Conservation (phyloP, 129 eudicot species). For the Chrysanthemum lavandulifolium region DNA sequence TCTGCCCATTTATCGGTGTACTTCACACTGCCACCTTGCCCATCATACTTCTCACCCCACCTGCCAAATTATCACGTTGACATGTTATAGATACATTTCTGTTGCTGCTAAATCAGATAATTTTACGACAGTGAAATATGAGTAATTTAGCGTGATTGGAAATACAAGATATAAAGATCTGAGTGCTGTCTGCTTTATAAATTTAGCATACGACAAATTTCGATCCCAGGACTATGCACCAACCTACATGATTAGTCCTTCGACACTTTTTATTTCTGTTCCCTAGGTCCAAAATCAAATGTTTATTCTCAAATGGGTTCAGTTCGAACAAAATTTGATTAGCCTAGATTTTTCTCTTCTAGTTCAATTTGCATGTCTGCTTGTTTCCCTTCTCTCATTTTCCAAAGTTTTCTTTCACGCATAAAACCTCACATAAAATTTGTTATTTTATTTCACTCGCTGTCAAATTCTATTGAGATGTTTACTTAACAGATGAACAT, state of each 20-base stretch:
- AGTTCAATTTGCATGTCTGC: neutral
- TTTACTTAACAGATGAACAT: neutral
- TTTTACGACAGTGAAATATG: neutral
- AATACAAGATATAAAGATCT: neutral
- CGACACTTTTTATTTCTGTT: neutral
- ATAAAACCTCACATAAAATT: too few species aligned
- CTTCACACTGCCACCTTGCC: slow-evolving; percentile 81
- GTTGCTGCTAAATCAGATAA: slow-evolving; percentile 5
- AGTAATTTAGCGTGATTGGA: neutral
- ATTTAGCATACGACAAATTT: neutral
- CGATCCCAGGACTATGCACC: neutral
- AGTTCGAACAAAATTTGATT: neutral
- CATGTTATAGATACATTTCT: neutral
- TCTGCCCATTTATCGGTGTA: slow-evolving; percentile 99
- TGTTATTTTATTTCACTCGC: too few species aligned
- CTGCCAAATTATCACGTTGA: slow-evolving; percentile 35
- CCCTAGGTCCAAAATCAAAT: neutral
- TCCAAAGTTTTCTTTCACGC: neutral
- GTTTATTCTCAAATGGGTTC: neutral
- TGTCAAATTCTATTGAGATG: neutral
- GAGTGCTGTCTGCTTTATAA: neutral
- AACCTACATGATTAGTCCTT: neutral
- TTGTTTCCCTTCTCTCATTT: neutral
- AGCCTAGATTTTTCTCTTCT: neutral
- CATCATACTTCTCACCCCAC: slow-evolving; percentile 96